These are phyloP conservation scores for Phytophthora rubi DNA, from an alignment of 352 stramenopile genomes.

Conservation along the genomic window DNA sequence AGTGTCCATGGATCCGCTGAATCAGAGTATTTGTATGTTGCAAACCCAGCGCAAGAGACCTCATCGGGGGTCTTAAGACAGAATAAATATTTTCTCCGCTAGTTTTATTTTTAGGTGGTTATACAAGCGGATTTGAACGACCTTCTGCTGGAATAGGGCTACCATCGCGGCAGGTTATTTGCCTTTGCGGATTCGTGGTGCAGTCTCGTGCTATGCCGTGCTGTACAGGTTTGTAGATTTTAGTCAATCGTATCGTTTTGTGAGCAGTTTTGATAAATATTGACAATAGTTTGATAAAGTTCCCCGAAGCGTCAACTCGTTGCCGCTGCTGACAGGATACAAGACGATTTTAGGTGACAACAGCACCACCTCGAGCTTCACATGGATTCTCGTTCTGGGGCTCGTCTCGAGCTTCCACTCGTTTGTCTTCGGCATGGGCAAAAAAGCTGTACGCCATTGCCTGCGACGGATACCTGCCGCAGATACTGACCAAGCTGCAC, in stretches of 20 bases:
- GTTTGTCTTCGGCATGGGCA: slow-evolving; percentile 72
- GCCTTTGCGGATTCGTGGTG: too few relatives aligned
- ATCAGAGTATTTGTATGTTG: slow-evolving; percentile 11
- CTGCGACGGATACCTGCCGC: slow-evolving; percentile 59
- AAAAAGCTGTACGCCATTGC: slow-evolving; percentile 62
- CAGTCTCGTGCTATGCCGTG: too few relatives aligned
- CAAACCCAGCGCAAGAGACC: slow-evolving; percentile 20
- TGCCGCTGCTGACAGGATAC: slow-evolving; percentile 60
- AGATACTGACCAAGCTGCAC: slow-evolving; percentile 50
- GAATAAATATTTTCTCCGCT: background rate
- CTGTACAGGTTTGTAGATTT: too few relatives aligned
- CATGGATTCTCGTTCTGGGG: slow-evolving; percentile 59
- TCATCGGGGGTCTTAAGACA: background rate
- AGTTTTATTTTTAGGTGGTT: slow-evolving; percentile 15
- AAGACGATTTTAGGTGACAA: slow-evolving; percentile 69
- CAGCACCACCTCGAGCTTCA: slow-evolving; percentile 58
- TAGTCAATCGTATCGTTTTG: too few relatives aligned
- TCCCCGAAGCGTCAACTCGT: slow-evolving; percentile 20
- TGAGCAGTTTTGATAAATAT: too few relatives aligned
- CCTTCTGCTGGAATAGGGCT: slow-evolving; percentile 9
- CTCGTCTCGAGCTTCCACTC: slow-evolving; percentile 67
- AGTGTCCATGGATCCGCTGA: slow-evolving; percentile 56
- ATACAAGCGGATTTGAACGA: background rate
- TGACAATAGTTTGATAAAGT: too few relatives aligned
- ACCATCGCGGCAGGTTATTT: too few relatives aligned